Conservation (phyloP, 331 rosid species). For the Erythrophleum ivorense region DNA sequence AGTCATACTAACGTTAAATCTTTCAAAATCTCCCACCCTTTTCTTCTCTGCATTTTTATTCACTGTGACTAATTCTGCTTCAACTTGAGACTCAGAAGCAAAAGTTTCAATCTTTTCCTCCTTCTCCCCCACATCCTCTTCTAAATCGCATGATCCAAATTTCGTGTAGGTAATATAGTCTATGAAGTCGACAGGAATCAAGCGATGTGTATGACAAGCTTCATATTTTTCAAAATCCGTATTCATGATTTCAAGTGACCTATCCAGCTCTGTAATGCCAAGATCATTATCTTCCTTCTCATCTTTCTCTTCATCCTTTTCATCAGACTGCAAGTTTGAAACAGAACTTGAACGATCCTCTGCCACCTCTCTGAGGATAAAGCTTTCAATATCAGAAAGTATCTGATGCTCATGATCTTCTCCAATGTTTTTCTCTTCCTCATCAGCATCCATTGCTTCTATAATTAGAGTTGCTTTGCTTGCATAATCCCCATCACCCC, state of each 20-base stretch:
- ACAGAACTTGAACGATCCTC: constrained; percentile 62
- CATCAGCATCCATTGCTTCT: constrained; percentile 58
- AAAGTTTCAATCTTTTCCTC: constrained; percentile 32
- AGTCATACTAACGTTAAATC: constrained; percentile 26
- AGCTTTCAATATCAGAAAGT: constrained; percentile 60
- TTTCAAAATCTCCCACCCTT: constrained; percentile 40
- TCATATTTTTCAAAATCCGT: constrained; percentile 33
- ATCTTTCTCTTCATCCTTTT: constrained; percentile 57
- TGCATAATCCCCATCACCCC: constrained; percentile 48
- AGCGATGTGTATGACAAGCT: constrained; percentile 36
- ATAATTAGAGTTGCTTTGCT: constrained; percentile 53
- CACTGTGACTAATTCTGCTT: constrained; percentile 19
- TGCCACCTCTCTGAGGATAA: constrained; percentile 58
- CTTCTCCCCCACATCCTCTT: constrained; percentile 35
- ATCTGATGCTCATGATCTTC: constrained; percentile 54
- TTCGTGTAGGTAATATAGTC: constrained; percentile 58
- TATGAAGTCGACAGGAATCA: constrained; percentile 62
- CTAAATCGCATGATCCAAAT: constrained; percentile 33
- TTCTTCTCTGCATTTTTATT: constrained; percentile 38
- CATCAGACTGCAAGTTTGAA: constrained; percentile 55
- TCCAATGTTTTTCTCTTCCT: constrained; percentile 38
- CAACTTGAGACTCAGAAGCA: constrained; percentile 23
- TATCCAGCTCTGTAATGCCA: constrained; percentile 30
- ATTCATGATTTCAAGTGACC: constrained; percentile 53
- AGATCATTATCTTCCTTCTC: constrained; percentile 46